phyloP scores from a whole-genome alignment of 2,329 filamentous ascomycete species.

The Periconia sp. region DNA sequence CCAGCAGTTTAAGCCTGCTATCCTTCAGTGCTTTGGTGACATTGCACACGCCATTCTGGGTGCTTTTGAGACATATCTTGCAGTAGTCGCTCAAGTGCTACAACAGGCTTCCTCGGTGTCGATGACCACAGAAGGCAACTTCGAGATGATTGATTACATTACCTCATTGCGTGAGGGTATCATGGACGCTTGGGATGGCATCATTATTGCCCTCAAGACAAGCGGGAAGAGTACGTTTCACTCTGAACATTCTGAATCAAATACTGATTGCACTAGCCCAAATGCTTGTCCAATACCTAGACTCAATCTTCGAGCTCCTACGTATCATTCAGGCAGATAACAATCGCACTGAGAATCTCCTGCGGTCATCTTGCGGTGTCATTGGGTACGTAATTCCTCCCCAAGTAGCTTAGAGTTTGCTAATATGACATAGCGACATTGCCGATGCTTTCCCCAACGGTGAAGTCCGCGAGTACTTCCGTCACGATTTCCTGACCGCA shows the following conservation, averaged over 20 bases:
- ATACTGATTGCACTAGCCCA: conserved; percentile 56
- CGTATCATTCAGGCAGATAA: conserved; percentile 77
- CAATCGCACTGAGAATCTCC: conserved; percentile 87
- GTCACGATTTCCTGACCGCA: conserved; percentile 82
- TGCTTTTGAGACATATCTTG: conserved; percentile 89
- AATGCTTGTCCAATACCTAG: conserved; percentile 74
- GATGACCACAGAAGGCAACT: conserved; percentile 75
- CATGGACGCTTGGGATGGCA: conserved; percentile 98
- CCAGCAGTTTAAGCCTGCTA: conserved; percentile 97
- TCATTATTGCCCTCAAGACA: conserved; percentile 89
- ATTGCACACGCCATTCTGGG: conserved; percentile 93
- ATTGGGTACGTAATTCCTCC: conserved; percentile 67
- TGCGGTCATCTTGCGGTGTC: conserved; percentile 95
- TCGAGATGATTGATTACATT: conserved; percentile 97
- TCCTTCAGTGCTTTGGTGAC: conserved; percentile 96
- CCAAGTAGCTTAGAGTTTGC: conserved; percentile 8
- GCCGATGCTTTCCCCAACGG: conserved; percentile 92
- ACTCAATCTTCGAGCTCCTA: conserved; percentile 84
- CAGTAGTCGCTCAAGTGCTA: conserved; percentile 88
- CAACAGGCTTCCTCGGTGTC: conserved; percentile 89
- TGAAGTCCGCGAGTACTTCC: conserved; percentile 81
- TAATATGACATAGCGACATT: conserved; percentile 70
- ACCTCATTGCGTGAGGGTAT: conserved; percentile 94
- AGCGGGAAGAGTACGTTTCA: conserved; percentile 69
- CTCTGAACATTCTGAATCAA: not conserved